Base-by-base conservation (phyloP, 768 basidiomycete species). In the Pleurotus djamor region DNA sequence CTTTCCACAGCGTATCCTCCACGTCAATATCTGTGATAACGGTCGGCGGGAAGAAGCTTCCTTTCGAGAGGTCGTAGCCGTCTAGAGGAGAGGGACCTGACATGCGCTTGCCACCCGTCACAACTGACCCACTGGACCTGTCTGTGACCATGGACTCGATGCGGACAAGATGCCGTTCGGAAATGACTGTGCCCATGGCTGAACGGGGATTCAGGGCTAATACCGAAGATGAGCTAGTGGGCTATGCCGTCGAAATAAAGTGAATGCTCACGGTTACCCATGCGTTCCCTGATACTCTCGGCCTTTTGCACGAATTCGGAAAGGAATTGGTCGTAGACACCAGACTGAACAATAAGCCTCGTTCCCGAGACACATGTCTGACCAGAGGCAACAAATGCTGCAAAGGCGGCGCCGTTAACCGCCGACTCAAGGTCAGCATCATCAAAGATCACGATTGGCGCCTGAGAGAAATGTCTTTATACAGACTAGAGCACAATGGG, bases 281-380 rank as follows among this genome's bases (percentile, higher is more conserved):
- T 94, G 52, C 89, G 72, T n/a, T 67, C 68, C 33, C 77, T 81
- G 64, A 94, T 89, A 60, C 76, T 79, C 59, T 79, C 71, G 1
- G 84, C 78, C 67, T 94, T 94, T 56, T 78, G 71, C 9, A 91
- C 65, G 69, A 93, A 86, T 14, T 67, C 68, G 5, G 69, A 65
- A 76, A 92, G 78, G 71, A 94, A 94, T 2, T 72, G 70, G 48
- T 90, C 82, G 62, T 91, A 92, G 48, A 94, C 79, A 7, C 71
- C 68, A 45, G 85, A 82, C 59, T 94, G 91, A 5, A 94, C 72
- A 4, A 94, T 76, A 16, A 94, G 76, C n/a, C 92, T 83, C 10
- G 91, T 87, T n/a, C 91, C 92, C 1, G 92, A 94, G n/a, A 94
- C 88, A 60, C 92, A 94, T 7, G 92, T 94, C 74, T 95, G 93